phyloP scores from a whole-genome alignment of 495 filamentous ascomycete species.

The Penicillium chermesinum region DNA sequence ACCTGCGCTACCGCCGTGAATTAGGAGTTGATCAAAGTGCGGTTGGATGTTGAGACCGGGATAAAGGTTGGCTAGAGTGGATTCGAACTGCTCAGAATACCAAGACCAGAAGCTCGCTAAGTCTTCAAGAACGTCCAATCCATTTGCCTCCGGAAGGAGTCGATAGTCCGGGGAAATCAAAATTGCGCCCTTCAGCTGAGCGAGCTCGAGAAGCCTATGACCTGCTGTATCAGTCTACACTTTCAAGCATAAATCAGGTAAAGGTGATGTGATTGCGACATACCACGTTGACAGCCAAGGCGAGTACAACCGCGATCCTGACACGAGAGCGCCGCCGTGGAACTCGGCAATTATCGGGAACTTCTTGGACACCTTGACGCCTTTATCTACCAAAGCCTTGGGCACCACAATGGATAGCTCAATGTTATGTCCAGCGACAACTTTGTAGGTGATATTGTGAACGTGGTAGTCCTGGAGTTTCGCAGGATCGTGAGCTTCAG shows the following conservation, averaged over 20 bases:
- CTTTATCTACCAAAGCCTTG: background rate
- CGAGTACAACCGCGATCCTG: conserved; percentile 10
- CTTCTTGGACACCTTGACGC: background rate
- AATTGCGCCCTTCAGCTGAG: conserved; percentile 5
- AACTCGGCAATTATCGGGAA: conserved; percentile 11
- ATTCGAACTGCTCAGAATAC: conserved; percentile 1
- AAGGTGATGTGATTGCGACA: background rate
- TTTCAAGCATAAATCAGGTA: too few relatives aligned
- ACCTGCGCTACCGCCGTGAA: conserved; percentile 13
- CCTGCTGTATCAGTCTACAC: too few relatives aligned
- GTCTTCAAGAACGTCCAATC: conserved; percentile 13
- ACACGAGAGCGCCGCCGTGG: conserved; percentile 15
- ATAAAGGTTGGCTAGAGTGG: background rate
- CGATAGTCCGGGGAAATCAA: conserved; percentile 15
- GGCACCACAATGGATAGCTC: conserved; percentile 11
- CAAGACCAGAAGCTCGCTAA: conserved; percentile 13
- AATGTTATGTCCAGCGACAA: conserved; percentile 2
- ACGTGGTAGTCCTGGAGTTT: conserved; percentile 7
- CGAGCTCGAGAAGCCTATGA: conserved; percentile 13
- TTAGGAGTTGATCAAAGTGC: conserved; percentile 5
- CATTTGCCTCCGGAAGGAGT: conserved; percentile 12
- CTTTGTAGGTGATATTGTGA: conserved; percentile 7
- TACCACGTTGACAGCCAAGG: conserved; percentile 16
- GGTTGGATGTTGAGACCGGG: background rate
- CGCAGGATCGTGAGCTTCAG: background rate